These are phyloP conservation scores for Psilocybe cubensis DNA, from an alignment of 768 basidiomycete species.

Conservation along the genomic window DNA sequence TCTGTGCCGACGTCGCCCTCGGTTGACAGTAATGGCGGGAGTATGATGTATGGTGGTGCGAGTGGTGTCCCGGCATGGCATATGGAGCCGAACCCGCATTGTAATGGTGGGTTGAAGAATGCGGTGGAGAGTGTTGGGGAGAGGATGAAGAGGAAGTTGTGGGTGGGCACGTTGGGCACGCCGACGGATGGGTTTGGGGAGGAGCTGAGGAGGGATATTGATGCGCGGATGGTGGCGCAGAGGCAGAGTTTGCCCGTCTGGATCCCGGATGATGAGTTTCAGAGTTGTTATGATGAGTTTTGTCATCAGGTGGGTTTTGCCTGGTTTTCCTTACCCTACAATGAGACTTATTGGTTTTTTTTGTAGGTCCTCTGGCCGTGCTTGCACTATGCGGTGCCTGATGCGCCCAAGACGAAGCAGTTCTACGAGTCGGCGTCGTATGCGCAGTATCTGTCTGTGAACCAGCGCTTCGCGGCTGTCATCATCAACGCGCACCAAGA, in stretches of 20 bases:
- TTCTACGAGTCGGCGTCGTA: conserved; percentile 83
- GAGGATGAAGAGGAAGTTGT: conserved; percentile 50
- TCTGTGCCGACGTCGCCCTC: conserved; percentile 45
- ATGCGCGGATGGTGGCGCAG: conserved; percentile 48
- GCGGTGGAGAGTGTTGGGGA: conserved; percentile 72
- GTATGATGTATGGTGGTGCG: no score
- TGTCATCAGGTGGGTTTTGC: conserved; percentile 68
- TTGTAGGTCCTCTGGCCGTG: conserved; percentile 79
- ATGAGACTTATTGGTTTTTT: neutral
- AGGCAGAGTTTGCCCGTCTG: conserved; percentile 60
- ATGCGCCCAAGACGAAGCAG: conserved; percentile 82
- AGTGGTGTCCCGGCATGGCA: conserved; percentile 34
- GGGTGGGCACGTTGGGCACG: conserved; percentile 78
- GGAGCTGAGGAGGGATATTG: conserved; percentile 58
- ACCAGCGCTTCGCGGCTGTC: conserved; percentile 85
- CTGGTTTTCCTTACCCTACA: neutral
- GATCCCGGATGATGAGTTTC: conserved; percentile 82
- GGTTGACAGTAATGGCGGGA: neutral
- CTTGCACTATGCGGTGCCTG: conserved; percentile 84
- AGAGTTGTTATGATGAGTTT: conserved; percentile 82
- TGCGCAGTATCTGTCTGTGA: conserved; percentile 87
- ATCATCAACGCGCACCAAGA: conserved; percentile 82
- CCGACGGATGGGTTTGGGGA: conserved; percentile 67
- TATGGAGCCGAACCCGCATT: conserved; percentile 64
- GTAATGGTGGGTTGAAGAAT: conserved; percentile 86